These are phyloP conservation scores for Cercospora sp. DNA, from an alignment of 2,329 filamentous ascomycete species.

Conservation along the genomic window DNA sequence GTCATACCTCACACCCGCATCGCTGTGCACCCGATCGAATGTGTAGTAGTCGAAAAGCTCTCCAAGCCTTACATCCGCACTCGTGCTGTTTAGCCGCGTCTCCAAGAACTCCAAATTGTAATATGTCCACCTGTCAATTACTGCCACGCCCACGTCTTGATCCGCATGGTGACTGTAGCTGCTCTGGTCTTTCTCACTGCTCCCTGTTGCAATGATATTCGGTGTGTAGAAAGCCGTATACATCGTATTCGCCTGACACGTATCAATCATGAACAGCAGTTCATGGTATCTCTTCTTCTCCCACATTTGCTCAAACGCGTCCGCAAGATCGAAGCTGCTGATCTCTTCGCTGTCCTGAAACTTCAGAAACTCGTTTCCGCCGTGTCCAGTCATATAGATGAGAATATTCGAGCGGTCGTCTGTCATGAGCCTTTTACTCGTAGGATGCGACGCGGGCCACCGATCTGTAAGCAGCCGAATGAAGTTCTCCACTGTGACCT, in stretches of 20 bases:
- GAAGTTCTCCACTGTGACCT: conserved; percentile 98
- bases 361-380: conserved; percentile 96
- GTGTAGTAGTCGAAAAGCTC: conserved; percentile 97
- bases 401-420: conserved; percentile 96
- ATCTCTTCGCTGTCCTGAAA: conserved; percentile 99
- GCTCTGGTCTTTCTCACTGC: conserved; percentile 90
- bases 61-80: conserved; percentile 82
- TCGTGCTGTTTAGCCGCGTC: conserved; percentile 77
- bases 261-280: conserved; percentile 99
- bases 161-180: conserved; percentile 98
- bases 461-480: conserved; percentile 93
- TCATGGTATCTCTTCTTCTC: conserved; percentile 99
- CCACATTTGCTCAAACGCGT: conserved; percentile 99
- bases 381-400: conserved; percentile 99
- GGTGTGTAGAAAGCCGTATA: conserved; percentile 97
- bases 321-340: conserved; percentile 89
- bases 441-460: conserved; percentile 89
- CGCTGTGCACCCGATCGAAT: conserved; percentile 88
- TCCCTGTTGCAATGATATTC: conserved; percentile 97
- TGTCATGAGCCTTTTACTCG: conserved; percentile 89
- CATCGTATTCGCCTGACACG: conserved; percentile 99
- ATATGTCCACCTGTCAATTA: conserved; percentile 98
- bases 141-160: conserved; percentile 94
- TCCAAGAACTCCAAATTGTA: conserved; percentile 98
- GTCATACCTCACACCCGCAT: conserved; percentile 90